Conservation (phyloP, 495 filamentous ascomycete species). For the Daldinia grandis region DNA sequence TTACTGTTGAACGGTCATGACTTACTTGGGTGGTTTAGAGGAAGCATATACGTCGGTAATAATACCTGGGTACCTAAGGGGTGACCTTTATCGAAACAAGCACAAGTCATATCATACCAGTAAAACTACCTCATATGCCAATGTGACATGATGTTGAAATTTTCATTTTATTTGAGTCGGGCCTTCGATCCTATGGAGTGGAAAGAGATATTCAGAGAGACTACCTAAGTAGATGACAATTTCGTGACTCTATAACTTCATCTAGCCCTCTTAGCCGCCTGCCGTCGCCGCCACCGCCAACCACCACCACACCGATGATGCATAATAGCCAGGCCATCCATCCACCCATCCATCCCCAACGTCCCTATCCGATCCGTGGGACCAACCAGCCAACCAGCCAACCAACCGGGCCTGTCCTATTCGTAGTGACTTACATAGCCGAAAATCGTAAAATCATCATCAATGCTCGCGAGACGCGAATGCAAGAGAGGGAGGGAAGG, state of each 20-base stretch:
- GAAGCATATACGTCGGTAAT: neutral
- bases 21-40: neutral
- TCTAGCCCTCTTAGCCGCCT: neutral
- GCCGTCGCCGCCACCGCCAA: neutral
- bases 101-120: neutral
- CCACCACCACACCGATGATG: slow-evolving; percentile 4
- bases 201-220: neutral
- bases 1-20: neutral
- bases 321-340: slow-evolving; percentile 2
- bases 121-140: neutral
- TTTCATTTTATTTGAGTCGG: neutral
- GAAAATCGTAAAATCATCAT: slow-evolving; percentile 20
- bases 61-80: neutral
- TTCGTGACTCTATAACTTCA: slow-evolving; percentile 8
- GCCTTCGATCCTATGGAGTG: slow-evolving; percentile 8
- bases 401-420: neutral
- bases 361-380: neutral
- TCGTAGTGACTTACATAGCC: neutral
- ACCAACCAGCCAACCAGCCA: neutral
- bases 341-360: neutral
- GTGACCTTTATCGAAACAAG: neutral
- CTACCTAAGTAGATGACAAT: slow-evolving; percentile 19
- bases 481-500: neutral
- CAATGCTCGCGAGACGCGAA: neutral
- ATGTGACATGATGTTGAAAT: neutral